Percentiles rank a stretch among this genome's conserved stretches.
Conservation (phyloP, 208 protist species). For the Acanthamoeba sp. region DNA sequence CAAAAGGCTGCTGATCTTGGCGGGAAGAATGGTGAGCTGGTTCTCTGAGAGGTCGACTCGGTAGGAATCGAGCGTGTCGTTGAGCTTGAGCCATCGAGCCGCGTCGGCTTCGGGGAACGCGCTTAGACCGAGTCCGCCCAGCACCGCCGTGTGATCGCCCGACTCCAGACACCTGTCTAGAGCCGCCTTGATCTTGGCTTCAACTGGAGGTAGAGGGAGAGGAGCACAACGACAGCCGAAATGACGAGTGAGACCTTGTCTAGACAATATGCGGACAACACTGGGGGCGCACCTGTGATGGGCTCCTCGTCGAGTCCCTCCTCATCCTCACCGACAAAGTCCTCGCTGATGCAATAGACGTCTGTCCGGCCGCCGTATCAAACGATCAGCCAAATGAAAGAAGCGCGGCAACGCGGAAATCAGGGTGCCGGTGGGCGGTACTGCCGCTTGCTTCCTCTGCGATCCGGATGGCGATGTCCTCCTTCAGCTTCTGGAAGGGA, state of each 20-base stretch:
- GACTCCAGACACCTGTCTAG: background rate
- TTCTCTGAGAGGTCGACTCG: background rate
- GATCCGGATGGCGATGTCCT: conserved; percentile 4
- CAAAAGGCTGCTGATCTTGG: conserved; percentile 3
- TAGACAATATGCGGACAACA: background rate
- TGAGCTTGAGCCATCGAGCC: background rate
- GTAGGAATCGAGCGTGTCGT: conserved; percentile 1
- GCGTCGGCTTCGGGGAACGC: background rate
- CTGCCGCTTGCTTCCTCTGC: background rate
- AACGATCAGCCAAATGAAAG: background rate
- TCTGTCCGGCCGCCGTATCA: background rate
- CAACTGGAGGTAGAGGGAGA: background rate
- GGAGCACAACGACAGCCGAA: background rate
- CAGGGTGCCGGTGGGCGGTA: background rate
- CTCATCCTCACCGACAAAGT: conserved; percentile 8
- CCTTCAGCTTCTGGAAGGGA: conserved; percentile 28
- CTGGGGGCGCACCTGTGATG: background rate
- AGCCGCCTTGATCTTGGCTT: background rate
- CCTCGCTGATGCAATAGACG: background rate
- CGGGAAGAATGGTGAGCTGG: background rate
- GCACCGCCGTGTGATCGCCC: conserved; percentile 26
- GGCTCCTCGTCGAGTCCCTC: background rate
- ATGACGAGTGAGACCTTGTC: too few relatives aligned
- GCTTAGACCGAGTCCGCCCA: background rate
- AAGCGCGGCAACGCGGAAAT: too few relatives aligned